These are phyloP conservation scores for Leucosporidium scottii DNA, from an alignment of 768 basidiomycete species.

Conservation along the genomic window DNA sequence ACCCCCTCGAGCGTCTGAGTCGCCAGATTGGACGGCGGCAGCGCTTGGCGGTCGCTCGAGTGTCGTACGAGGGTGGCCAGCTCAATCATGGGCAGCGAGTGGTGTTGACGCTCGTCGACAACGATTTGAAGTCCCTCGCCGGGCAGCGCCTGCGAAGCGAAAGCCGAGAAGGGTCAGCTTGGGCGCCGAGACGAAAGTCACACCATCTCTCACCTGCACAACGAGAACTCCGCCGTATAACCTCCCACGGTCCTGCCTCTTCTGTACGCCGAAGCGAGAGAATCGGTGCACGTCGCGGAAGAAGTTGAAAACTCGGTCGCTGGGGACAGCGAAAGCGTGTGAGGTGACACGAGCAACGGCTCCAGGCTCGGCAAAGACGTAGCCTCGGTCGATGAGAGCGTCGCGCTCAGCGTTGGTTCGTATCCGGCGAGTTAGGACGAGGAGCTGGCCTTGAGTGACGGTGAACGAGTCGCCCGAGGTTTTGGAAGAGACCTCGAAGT, in stretches of 20 bases:
- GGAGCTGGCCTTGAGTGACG: constrained; percentile 31
- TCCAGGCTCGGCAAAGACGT: constrained; percentile 25
- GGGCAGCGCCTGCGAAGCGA: constrained; percentile 10
- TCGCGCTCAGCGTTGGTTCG: constrained; percentile 25
- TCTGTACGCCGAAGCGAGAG: constrained; percentile 21
- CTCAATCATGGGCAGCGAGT: constrained; percentile 29
- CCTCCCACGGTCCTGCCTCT: constrained; percentile 17
- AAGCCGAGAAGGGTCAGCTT: no score
- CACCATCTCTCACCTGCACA: constrained; percentile 7
- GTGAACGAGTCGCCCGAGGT: constrained; percentile 21
- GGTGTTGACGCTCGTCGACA: constrained; percentile 27
- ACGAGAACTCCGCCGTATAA: constrained; percentile 26
- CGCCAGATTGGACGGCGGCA: neutral
- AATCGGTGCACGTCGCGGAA: constrained; percentile 29
- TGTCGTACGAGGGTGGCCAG: constrained; percentile 16
- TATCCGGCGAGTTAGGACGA: constrained; percentile 25
- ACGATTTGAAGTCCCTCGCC: constrained; percentile 29
- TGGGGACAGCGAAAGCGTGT: constrained; percentile 24
- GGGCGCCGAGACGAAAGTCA: no score
- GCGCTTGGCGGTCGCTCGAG: neutral
- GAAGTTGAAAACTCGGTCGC: constrained; percentile 24
- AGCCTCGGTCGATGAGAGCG: constrained; percentile 19
- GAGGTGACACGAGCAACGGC: constrained; percentile 23
- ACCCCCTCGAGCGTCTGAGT: constrained; percentile 6
- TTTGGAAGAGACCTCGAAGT: constrained; percentile 25